Conservation (phyloP, 148 eudicot genomes). For the Nepenthes gracilis region DNA sequence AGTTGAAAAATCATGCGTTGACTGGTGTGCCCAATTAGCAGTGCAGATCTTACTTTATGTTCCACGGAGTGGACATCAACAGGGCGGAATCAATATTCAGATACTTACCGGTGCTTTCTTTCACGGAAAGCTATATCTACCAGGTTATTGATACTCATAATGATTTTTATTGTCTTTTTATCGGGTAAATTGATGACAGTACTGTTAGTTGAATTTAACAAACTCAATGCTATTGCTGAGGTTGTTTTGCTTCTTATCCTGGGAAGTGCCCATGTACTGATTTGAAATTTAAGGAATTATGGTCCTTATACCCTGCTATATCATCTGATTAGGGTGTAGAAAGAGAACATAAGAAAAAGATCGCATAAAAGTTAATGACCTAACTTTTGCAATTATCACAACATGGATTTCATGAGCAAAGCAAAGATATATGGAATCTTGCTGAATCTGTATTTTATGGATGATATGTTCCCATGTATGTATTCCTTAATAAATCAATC, state of each 20-base stretch:
- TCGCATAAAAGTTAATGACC: too few relatives aligned
- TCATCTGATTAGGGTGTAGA: too few relatives aligned
- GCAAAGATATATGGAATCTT: too few relatives aligned
- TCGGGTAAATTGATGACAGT: background rate
- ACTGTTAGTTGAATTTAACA: background rate
- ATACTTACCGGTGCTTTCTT: constrained; percentile 77
- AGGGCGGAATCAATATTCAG: constrained; percentile 56
- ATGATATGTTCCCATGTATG: background rate
- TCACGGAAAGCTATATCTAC: constrained; percentile 90
- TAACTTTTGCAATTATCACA: too few relatives aligned
- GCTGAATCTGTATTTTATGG: too few relatives aligned
- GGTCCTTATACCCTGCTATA: too few relatives aligned
- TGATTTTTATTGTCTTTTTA: background rate
- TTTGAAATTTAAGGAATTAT: too few relatives aligned
- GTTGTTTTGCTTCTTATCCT: too few relatives aligned
- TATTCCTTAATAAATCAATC: background rate
- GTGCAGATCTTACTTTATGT: constrained; percentile 98
- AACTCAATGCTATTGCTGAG: too few relatives aligned
- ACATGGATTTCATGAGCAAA: too few relatives aligned
- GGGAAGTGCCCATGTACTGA: too few relatives aligned
- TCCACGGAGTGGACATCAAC: constrained; percentile 71
- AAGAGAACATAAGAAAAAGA: too few relatives aligned
- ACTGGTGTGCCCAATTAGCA: constrained; percentile 17
- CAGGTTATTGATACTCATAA: constrained; percentile 28
- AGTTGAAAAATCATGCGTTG: background rate